Evolutionary conservation across 768 basidiomycete species (phyloP).

Genomic region (Hemileccinum impolitum): DNA sequence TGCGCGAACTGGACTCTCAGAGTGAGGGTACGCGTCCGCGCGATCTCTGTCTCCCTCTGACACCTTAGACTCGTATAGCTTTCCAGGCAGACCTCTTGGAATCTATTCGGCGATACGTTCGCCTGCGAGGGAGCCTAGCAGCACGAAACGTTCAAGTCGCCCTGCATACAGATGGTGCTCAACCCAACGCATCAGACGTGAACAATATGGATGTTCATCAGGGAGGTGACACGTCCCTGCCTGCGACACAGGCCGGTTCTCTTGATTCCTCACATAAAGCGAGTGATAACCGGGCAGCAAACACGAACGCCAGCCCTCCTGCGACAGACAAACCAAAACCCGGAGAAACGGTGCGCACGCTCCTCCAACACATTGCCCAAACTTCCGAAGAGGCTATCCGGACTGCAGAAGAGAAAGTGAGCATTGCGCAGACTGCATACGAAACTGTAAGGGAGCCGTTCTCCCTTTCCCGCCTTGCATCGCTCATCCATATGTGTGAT

Average conservation of each 20-base stretch:
- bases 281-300: neutral
- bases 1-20: constrained; percentile 72
- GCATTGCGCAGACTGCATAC: constrained; percentile 64
- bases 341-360: constrained; percentile 41
- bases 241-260: constrained; percentile 10
- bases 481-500: constrained; percentile 1
- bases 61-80: constrained; percentile 25
- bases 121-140: constrained; percentile 30
- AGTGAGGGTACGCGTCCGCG: constrained; percentile 42
- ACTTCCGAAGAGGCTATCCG: constrained; percentile 58
- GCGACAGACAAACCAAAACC: constrained; percentile 14
- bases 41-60: constrained; percentile 1
- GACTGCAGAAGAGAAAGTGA: constrained; percentile 74
- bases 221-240: neutral
- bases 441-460: constrained; percentile 52
- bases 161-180: neutral
- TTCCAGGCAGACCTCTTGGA: constrained; percentile 41
- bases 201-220: neutral
- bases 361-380: constrained; percentile 57
- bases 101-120: constrained; percentile 47
- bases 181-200: neutral
- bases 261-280: neutral
- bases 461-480: neutral
- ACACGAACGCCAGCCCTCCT: neutral
- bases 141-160: constrained; percentile 4